Base-by-base conservation (phyloP, 768 basidiomycete genomes). In the Strobilomyces echinocephalus region DNA sequence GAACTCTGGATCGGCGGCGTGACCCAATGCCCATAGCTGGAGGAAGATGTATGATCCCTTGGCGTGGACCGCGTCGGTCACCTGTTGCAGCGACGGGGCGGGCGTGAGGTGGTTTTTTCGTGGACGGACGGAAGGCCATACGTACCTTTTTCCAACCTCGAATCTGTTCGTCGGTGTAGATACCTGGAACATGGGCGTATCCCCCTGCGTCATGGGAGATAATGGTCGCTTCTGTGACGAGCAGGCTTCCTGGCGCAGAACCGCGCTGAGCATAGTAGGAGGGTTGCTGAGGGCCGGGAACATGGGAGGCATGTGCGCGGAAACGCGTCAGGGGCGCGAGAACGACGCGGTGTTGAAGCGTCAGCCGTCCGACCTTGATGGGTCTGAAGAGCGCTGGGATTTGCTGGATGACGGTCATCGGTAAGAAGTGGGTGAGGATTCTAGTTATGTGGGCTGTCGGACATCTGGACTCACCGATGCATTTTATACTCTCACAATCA, bases 141-240 rank as follows among this genome's bases (percentile, higher is more conserved):
- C 4, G 30, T 9, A 30, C 30, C 30, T 30, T 1, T 30, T 30
- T 30, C 30, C 30, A 30, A 30, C 30, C 30, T 30, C 9, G 30
- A 30, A 12, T 35, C 34, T 14, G 34, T 16, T 12, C 34, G 34
- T 14, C 34, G 34, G 34, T 35, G 34, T 35, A 14, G 34, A 16
- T 30, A 9, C 30, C 30, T 30, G 30, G 30, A 9, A 30, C 30
- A 8, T 30, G 30, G 30, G 1, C 30, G 30, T 30, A 30, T 30
- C 30, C 30, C 6, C 30, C 30, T 1, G 30, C 3, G 9, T 30
- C 30, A 11, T 16, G 15, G 34, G 49, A 73, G 47, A 87, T 77
- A 52, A 76, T 72, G 1, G 81, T 81, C 0, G 74, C 83, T 64
- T 87, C 84, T 1, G 80, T 69, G 52, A 87, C 74, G 40, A 81